These are phyloP conservation scores for Fusarium clavum DNA, from an alignment of 2,329 filamentous ascomycete species.

Conservation along the genomic window DNA sequence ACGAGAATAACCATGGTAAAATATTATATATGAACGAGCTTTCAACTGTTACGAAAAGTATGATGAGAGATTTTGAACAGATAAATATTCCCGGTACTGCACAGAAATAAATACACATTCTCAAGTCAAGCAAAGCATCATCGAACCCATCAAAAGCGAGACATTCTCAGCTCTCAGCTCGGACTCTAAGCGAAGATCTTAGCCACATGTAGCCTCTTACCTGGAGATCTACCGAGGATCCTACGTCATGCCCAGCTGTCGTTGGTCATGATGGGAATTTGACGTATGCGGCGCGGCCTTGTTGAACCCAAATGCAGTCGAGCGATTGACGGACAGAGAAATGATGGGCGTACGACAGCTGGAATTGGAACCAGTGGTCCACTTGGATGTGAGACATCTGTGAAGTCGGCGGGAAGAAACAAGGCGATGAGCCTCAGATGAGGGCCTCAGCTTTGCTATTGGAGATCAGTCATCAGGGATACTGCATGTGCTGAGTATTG, in stretches of 20 bases:
- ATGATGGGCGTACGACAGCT: background rate
- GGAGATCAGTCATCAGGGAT: background rate
- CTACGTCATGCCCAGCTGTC: slow-evolving; percentile 3
- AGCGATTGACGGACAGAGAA: background rate
- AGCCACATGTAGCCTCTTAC: slow-evolving; percentile 1
- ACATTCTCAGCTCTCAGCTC: slow-evolving; percentile 15
- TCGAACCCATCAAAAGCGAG: background rate
- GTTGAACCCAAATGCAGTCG: background rate
- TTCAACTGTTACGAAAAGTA: too few species aligned
- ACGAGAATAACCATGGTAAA: slow-evolving; percentile 23
- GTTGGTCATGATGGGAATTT: background rate
- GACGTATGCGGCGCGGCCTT: slow-evolving; percentile 14
- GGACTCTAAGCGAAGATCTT: slow-evolving; percentile 19
- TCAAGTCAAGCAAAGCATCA: slow-evolving; percentile 8
- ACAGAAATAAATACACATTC: background rate
- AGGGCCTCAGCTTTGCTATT: background rate
- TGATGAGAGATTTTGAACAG: background rate
- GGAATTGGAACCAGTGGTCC: background rate
- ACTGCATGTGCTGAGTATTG: background rate
- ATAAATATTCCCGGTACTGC: background rate
- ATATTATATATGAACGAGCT: background rate
- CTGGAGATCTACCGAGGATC: slow-evolving; percentile 14
- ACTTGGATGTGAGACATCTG: background rate
- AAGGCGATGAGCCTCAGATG: background rate
- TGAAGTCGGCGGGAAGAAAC: background rate